A percentile compares a stretch with the other conserved stretches of the same genome.
phyloP scores from a whole-genome alignment of 2,329 filamentous ascomycete species.

The Rachicladosporium sp. region DNA sequence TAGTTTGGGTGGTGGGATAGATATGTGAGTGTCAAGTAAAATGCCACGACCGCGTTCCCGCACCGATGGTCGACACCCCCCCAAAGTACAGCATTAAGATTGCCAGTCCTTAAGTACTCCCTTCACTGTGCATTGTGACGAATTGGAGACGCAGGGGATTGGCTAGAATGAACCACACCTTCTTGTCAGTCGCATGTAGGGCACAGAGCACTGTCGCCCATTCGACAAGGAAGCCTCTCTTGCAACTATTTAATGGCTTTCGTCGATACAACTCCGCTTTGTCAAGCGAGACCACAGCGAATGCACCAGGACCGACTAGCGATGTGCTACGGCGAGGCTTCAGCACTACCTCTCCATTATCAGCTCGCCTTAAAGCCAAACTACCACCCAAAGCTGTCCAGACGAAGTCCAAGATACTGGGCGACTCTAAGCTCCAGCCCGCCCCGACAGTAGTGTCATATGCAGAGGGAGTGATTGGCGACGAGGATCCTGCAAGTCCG shows the following conservation, averaged over 20 bases:
- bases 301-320: slow-evolving; percentile 3
- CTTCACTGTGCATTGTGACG: too few species aligned
- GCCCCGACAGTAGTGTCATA: slow-evolving; percentile 16
- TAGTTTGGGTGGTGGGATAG: too few species aligned
- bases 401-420: slow-evolving; percentile 1
- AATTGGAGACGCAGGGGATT: too few species aligned
- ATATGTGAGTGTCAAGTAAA: too few species aligned
- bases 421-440: slow-evolving; percentile 12
- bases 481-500: slow-evolving; percentile 9
- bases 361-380: slow-evolving; percentile 1
- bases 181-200: slow-evolving; percentile 19
- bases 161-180: slow-evolving; percentile 24
- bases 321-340: not conserved
- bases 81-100: too few species aligned
- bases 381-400: slow-evolving; percentile 1
- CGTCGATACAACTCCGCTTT: slow-evolving; percentile 10
- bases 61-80: too few species aligned
- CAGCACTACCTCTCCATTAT: not conserved
- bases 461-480: slow-evolving; percentile 14
- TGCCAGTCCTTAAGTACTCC: too few species aligned
- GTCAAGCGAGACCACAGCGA: slow-evolving; percentile 2
- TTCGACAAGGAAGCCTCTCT: slow-evolving; percentile 9
- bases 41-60: too few species aligned
- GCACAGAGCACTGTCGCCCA: slow-evolving; percentile 50
- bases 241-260: slow-evolving; percentile 20